A percentile compares a stretch with the other conserved stretches of the same genome.
These are phyloP conservation scores for Prunus mume DNA, from an alignment of 306 rosid genomes.

Conservation along the genomic window DNA sequence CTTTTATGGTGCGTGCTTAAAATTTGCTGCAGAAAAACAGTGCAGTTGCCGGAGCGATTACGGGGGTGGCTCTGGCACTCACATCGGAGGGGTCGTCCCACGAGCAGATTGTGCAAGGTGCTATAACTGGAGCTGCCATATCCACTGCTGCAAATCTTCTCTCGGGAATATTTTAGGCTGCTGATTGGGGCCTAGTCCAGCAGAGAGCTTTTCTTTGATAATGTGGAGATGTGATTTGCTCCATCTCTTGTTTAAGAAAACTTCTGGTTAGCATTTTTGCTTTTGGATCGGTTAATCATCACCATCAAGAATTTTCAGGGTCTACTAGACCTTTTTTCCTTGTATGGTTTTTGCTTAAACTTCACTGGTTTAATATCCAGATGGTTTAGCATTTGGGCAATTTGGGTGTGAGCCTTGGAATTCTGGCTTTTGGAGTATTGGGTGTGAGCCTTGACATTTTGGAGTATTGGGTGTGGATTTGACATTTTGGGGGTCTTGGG, in stretches of 20 bases:
- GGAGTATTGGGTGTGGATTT: too few relatives aligned
- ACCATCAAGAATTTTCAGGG: background rate
- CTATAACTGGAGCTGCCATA: constrained; percentile 86
- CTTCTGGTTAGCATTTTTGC: background rate
- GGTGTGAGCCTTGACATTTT: too few relatives aligned
- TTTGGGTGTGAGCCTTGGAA: too few relatives aligned
- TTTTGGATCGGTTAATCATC: background rate
- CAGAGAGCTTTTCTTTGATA: background rate
- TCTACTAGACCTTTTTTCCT: background rate
- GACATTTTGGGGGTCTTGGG: too few relatives aligned
- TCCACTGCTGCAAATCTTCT: constrained; percentile 87
- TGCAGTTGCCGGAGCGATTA: constrained; percentile 79
- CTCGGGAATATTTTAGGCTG: constrained; percentile 50
- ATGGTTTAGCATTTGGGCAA: background rate
- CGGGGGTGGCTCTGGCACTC: constrained; percentile 77
- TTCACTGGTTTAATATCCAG: background rate
- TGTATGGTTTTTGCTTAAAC: background rate
- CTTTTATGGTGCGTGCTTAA: background rate
- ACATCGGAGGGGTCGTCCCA: constrained; percentile 60
- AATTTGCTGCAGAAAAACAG: constrained; percentile 75
- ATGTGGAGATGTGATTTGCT: background rate
- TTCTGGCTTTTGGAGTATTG: too few relatives aligned
- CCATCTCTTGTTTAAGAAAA: background rate
- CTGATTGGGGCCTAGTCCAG: background rate
- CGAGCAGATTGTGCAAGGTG: constrained; percentile 76